Base-by-base conservation (phyloP, 2,329 filamentous ascomycete genomes). In the Diaporthe citri region DNA sequence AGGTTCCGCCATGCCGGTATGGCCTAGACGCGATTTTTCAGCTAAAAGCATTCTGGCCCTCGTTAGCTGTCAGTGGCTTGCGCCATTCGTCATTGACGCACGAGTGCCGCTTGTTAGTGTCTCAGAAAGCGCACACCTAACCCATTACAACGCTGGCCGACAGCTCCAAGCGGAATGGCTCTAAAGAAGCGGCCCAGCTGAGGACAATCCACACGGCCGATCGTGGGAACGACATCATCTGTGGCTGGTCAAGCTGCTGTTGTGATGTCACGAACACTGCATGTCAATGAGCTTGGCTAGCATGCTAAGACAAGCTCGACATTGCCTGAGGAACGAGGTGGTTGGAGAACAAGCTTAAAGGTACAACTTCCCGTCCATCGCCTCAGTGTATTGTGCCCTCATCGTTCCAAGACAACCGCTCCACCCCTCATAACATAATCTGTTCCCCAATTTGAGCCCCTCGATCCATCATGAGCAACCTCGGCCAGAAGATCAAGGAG, bases 401-500 rank as follows among this genome's bases (percentile, higher is more conserved):
- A n/a, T n/a, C 60, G 22, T 5, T 34, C 20, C 20, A 34, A 43
- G 4, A 28, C 6, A 17, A 8, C 22, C 12, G 20, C 4, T 22
- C 20, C 7, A 36, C n/a, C 9, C 1, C 22, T 13, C 10, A 10
- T 31, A 12, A 28, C 41, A 9, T 41, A 4, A 25, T 25, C 5
- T 36, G n/a, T 31, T 34, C 36, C 12, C 46, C 5, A 59, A 2
- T 8, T 7, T 34, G 2, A 48, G 9, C 7, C 34, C 20, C 15
- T 41, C 10, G 15, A 39, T 13, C 22, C 60, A 75, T 46, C 28
- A 76, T 76, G 75, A 59, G 48, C n/a, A 25, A 39, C 52, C 25
- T 74, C 39, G 74, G 64, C 56, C 72, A 74, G 31, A 76, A 76
- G n/a, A 72, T 76, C 69, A 76, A 76, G 62, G 60, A 69, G 2